Evolutionary conservation across 768 basidiomycete species (phyloP).

Genomic region (Lactarius akahatsu): DNA sequence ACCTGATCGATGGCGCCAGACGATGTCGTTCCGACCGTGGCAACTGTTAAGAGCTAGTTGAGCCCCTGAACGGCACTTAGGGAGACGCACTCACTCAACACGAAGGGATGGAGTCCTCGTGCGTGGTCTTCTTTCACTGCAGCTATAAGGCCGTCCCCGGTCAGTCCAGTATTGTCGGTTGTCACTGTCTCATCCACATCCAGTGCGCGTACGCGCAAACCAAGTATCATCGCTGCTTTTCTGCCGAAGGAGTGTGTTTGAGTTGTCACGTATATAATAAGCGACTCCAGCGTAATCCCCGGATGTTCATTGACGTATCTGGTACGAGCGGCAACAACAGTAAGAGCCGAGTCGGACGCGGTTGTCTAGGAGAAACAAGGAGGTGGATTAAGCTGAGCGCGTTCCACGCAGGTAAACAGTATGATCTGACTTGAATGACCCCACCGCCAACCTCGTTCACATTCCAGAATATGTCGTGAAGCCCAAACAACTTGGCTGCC

Average conservation of each 20-base stretch:
- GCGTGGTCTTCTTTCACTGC: constrained; percentile 65
- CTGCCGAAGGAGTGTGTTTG: constrained; percentile 87
- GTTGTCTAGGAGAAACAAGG: constrained; percentile 52
- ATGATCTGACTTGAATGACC: constrained; percentile 62
- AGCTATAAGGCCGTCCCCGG: constrained; percentile 56
- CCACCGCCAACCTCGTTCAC: constrained; percentile 75
- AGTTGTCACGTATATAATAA: constrained; percentile 85
- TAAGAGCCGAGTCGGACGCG: constrained; percentile 80
- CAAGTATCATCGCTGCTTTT: constrained; percentile 79
- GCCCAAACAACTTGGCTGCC: constrained; percentile 79
- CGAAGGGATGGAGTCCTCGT: constrained; percentile 70
- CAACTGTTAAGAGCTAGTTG: constrained; percentile 49
- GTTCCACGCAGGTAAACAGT: background rate
- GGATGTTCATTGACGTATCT: constrained; percentile 52
- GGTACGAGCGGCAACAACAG: constrained; percentile 77
- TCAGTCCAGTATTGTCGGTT: constrained; percentile 65
- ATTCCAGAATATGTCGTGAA: constrained; percentile 64
- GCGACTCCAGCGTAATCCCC: constrained; percentile 47
- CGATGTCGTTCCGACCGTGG: constrained; percentile 89
- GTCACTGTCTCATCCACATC: constrained; percentile 46
- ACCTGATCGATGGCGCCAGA: constrained; percentile 85
- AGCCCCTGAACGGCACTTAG: background rate
- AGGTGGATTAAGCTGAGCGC: background rate
- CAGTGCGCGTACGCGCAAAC: constrained; percentile 67
- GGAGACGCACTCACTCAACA: constrained; percentile 58